phyloP scores from a whole-genome alignment of 805 yeast genomes.

The Ogataea ganodermae region DNA sequence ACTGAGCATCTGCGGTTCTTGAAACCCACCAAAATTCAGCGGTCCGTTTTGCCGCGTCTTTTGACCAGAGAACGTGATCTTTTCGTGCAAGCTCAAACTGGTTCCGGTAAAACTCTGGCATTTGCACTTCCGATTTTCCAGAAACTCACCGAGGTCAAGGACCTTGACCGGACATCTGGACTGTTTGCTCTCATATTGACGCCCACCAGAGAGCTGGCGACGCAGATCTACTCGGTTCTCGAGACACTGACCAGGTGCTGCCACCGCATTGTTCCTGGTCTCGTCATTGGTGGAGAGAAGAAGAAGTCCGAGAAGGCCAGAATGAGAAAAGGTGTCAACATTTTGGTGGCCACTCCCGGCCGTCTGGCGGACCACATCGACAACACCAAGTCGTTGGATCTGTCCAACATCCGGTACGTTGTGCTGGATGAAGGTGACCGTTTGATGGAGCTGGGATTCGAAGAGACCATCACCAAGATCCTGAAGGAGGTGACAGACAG shows the following conservation, averaged over 20 bases:
- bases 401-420: constrained; percentile 79
- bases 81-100: constrained; percentile 95
- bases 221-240: constrained; percentile 82
- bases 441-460: constrained; percentile 93
- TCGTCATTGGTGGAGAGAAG: constrained; percentile 97
- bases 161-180: constrained; percentile 67
- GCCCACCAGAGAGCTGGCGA: constrained; percentile 94
- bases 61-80: constrained; percentile 57
- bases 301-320: constrained; percentile 96
- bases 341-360: constrained; percentile 97
- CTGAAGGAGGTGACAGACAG: constrained; percentile 55
- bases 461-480: constrained; percentile 84
- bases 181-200: constrained; percentile 85
- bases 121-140: constrained; percentile 83
- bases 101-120: constrained; percentile 95
- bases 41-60: constrained; percentile 70
- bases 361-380: constrained; percentile 92
- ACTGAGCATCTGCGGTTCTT: constrained; percentile 54
- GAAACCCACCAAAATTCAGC: constrained; percentile 86
- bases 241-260: constrained; percentile 73
- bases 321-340: constrained; percentile 91
- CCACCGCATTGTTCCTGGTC: constrained; percentile 90
- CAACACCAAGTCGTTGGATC: constrained; percentile 74
- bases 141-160: constrained; percentile 59
- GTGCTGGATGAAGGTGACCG: constrained; percentile 96